A percentile compares a stretch with the other conserved stretches of the same genome.
These are phyloP conservation scores for Solanum etuberosum DNA, from an alignment of 257 asterid species.

Conservation along the genomic window DNA sequence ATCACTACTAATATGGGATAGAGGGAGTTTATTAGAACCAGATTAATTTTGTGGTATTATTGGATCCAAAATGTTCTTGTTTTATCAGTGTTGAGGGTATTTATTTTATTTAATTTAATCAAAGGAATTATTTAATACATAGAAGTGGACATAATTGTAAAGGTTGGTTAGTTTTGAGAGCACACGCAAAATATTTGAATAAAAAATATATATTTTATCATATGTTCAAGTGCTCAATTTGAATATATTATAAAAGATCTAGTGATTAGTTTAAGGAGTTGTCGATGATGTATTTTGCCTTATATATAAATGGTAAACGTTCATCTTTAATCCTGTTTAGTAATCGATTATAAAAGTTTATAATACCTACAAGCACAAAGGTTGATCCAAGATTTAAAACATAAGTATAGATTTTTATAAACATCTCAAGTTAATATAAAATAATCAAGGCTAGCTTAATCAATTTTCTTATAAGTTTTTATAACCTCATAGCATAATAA, in stretches of 20 bases:
- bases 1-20: background rate
- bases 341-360: background rate
- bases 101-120: background rate
- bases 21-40: background rate
- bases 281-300: background rate
- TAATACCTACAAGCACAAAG: background rate
- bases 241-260: background rate
- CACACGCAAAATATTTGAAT: background rate
- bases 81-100: background rate
- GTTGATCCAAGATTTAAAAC: background rate
- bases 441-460: background rate
- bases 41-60: background rate
- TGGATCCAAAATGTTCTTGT: background rate
- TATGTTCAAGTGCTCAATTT: background rate
- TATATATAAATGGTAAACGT: background rate
- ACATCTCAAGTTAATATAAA: background rate
- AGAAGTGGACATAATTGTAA: background rate
- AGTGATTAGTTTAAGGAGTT: background rate
- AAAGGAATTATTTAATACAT: background rate
- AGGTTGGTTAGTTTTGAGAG: background rate
- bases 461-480: background rate
- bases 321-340: background rate
- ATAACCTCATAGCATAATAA: background rate
- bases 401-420: background rate
- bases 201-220: background rate